phyloP scores from a whole-genome alignment of 1,284 basidiomycete genomes.

The Austroboletus niveus region DNA sequence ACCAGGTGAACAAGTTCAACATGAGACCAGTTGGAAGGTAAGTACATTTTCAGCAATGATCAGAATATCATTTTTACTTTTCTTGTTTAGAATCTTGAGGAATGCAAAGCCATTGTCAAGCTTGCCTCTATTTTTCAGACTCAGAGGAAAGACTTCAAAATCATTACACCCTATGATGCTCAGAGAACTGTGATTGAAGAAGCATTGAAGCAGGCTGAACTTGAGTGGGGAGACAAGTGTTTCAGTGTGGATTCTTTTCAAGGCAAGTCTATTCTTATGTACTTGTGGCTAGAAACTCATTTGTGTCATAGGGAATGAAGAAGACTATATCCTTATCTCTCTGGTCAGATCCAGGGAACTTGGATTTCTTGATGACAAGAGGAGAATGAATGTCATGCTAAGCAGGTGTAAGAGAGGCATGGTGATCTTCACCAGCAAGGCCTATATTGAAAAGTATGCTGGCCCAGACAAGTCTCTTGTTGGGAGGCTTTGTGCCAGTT shows the following conservation, averaged over 20 bases:
- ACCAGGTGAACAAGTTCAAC: conserved; percentile 37
- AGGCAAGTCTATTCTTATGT: conserved; percentile 37
- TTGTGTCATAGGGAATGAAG: conserved; percentile 51
- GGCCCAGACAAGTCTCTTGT: conserved; percentile 35
- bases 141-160: conserved; percentile 45
- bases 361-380: conserved; percentile 57
- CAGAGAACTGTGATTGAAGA: conserved; percentile 55
- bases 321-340: conserved; percentile 60
- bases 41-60: conserved; percentile 11
- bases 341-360: conserved; percentile 55
- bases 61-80: neutral
- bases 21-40: conserved; percentile 47
- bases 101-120: conserved; percentile 44
- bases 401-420: conserved; percentile 67
- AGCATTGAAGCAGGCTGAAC: conserved; percentile 40
- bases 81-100: conserved; percentile 45
- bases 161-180: conserved; percentile 72
- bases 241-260: conserved; percentile 71
- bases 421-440: conserved; percentile 58
- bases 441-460: conserved; percentile 52
- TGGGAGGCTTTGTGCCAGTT: conserved; percentile 19
- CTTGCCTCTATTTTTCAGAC: conserved; percentile 48
- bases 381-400: conserved; percentile 69
- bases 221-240: conserved; percentile 58
- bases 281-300: conserved; percentile 4